Evolutionary conservation across 139 green algal species (phyloP).

Genomic region (Zygnema circumcarinatum): DNA sequence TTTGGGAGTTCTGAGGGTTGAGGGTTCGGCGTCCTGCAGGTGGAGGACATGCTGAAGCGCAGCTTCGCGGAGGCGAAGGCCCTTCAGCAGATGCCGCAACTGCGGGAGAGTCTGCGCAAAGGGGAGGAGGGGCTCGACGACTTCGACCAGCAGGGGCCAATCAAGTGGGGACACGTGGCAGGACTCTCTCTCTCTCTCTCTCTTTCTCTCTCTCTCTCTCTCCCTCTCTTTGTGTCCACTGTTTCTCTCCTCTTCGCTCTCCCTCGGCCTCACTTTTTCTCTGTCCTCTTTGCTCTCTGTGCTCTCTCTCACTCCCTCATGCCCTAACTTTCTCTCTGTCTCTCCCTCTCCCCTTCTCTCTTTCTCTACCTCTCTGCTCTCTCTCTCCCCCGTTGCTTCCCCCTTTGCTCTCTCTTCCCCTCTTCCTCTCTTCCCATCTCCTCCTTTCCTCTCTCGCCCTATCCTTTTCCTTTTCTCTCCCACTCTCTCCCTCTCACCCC

Average conservation of each 20-base stretch:
- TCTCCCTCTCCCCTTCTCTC: neutral
- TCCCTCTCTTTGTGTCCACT: neutral
- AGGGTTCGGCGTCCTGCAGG: neutral
- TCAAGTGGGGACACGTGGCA: neutral
- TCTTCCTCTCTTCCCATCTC: neutral
- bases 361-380: neutral
- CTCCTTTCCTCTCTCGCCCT: neutral
- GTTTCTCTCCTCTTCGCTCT: neutral
- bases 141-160: constrained; percentile 2
- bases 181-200: neutral
- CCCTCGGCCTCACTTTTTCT: neutral
- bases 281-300: neutral
- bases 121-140: neutral
- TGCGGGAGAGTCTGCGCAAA: neutral
- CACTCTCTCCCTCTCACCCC: neutral
- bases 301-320: neutral
- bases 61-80: neutral
- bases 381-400: neutral
- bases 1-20: neutral
- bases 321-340: neutral
- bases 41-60: neutral
- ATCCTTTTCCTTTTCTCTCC: neutral
- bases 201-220: neutral
- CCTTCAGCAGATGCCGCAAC: neutral
- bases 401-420: neutral